Base-by-base conservation (phyloP, 2,329 filamentous ascomycete genomes). In the Penicillium sp. region DNA sequence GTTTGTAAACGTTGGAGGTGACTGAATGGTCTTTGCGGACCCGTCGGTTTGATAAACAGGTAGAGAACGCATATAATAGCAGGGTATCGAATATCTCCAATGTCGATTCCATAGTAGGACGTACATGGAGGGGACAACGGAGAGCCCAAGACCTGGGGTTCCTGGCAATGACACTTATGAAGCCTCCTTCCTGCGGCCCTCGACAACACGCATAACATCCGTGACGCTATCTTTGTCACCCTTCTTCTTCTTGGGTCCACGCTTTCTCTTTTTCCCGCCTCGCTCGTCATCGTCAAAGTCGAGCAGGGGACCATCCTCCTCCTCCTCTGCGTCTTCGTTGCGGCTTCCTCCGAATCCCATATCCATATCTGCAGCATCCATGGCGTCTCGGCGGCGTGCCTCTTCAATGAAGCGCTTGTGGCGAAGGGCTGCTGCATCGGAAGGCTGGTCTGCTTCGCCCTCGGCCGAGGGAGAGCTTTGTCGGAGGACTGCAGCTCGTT, bases 331-430 rank as follows among this genome's bases (percentile, higher is more conserved):
- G 68, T 97, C 94, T 53, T 90, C 92, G 68, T 91, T 88, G 29
- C 93, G 84, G 69, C 89, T 94, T 21, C 87, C 90, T 34, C 94
- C 94, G 69, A 99, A 97, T 59, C 92, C 93, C 81, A 97, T 85
- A 69, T 99, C 94, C 76, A 99, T 83, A 75, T 99, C 93, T 56
- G 93, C 87, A 47, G 92, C 86, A 71, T 97, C 93, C 47, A 92
- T 84, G 64, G 90, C 88, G 54, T 87, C 76, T n/a, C 77, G 78
- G 10, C 73, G 72, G 44, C 69, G 71, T 10, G 80, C 85, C 58
- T 82, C 82, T 65, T 87, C 80, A 6, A 97, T 79, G 79, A 97
- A 89, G 63, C 84, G 88, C 72, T 86, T 88, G 50, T 87, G 84
- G 8, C 88, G 87, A 49, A 87, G 86, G 60, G 88, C 84, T 60